phyloP scores from a whole-genome alignment of 805 yeast species.

The Saccharomyces cerevisiae region DNA sequence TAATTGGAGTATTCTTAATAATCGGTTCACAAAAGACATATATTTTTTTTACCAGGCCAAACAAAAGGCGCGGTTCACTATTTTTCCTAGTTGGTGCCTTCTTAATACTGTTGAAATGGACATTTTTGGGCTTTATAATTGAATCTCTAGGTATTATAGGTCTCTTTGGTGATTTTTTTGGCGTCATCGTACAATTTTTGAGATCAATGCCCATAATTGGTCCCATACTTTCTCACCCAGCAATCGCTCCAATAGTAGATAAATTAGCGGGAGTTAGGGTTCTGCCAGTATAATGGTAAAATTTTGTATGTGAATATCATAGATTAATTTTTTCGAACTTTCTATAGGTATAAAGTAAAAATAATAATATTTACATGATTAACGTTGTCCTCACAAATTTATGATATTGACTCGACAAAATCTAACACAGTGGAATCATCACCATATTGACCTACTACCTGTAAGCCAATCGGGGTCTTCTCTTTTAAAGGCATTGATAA shows the following conservation, averaged over 20 bases:
- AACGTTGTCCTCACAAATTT: background rate
- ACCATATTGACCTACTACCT: conserved; percentile 79
- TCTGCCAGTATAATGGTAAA: conserved; percentile 44
- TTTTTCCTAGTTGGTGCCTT: conserved; percentile 71
- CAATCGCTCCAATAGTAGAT: conserved; percentile 67
- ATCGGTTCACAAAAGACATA: conserved; percentile 83
- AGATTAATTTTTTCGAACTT: background rate
- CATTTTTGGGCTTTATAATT: conserved; percentile 76
- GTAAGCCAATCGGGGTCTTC: conserved; percentile 51
- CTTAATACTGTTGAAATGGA: conserved; percentile 63
- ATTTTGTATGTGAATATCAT: background rate
- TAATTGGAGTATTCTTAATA: conserved; percentile 75
- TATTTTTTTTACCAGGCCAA: conserved; percentile 77
- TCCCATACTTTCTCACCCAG: conserved; percentile 71
- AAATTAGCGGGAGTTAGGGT: conserved; percentile 59
- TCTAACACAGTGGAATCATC: conserved; percentile 59
- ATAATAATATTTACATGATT: background rate
- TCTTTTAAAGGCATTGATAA: conserved; percentile 57
- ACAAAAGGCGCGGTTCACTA: conserved; percentile 77
- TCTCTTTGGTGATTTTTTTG: conserved; percentile 87
- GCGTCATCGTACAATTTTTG: conserved; percentile 77
- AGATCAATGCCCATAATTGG: conserved; percentile 86
- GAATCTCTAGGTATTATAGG: conserved; percentile 88
- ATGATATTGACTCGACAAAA: conserved; percentile 11
- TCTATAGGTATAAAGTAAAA: background rate